Evolutionary conservation across 768 basidiomycete genomes (phyloP), one percentile per base, ranked within the genome.

Genomic region (Naganishia kalamii): DNA sequence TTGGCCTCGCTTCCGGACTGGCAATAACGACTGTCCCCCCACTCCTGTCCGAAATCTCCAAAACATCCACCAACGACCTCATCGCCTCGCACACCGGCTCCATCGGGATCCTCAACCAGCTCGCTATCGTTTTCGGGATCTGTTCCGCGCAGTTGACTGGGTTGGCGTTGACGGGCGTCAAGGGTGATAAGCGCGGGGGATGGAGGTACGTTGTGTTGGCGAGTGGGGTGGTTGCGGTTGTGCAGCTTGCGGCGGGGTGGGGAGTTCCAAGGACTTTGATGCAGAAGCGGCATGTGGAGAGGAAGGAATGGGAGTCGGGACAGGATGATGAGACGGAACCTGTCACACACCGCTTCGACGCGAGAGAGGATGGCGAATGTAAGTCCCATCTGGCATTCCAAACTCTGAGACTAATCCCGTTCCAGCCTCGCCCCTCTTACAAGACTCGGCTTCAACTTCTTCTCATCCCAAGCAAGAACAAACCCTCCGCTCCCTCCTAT

Each of bases 11-110:
- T n/a, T 68, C 71, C 5, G 76, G 76, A 15, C 65, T 76, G 15
- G 74, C 74, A 7, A 70, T 76, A 15, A 76, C 75, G 60, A 69
- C 75, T 27, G 72, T 77, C 3, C 70, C 76, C 11, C 76, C 76
- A 5, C 74, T 73, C 60, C 65, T 77, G 13, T 72, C 71, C 2
- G 50, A 63, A 30, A 63, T 74, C 10, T 69, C 73, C 1, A 51
- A 64, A 46, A 68, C 66, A 25, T 70, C 75, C 2, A 70, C 71
- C 0, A 70, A 71, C n/a, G 44, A 65, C 19, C 47, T 74, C 13
- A n/a, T 68, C 0, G 19, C 66, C 0, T n/a, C 59, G 12, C 69
- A 70, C 19, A 69, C 70, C 33, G 76, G 76, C 11, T 68, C 71
- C 29, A 71, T 77, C 17, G 76, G 76, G 21, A 74, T 70, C 27